Evolutionary conservation across 495 filamentous ascomycete genomes (phyloP).

Genomic region (Penicilliopsis zonata): DNA sequence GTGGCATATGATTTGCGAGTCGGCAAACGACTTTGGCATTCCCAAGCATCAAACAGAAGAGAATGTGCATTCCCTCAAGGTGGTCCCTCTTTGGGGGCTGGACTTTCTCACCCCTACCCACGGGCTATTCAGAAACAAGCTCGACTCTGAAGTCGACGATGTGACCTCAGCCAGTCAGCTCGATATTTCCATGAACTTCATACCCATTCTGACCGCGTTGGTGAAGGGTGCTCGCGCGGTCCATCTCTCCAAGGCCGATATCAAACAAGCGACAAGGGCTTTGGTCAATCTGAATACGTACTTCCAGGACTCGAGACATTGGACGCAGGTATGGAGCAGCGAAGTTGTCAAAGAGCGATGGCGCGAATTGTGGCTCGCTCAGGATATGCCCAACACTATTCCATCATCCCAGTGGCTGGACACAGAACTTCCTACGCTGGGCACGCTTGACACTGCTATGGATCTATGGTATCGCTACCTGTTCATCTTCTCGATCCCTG

Average conservation of each 20-base stretch:
- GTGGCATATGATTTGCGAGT: conserved; percentile 56
- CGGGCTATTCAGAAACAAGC: conserved; percentile 48
- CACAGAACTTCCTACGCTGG: conserved; percentile 46
- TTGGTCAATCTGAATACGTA: conserved; percentile 51
- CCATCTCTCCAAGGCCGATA: conserved; percentile 35
- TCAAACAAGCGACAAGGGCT: conserved; percentile 43
- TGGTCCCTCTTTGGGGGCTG: conserved; percentile 56
- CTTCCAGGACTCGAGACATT: conserved; percentile 48
- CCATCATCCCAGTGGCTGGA: conserved; percentile 42
- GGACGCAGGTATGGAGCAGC: conserved; percentile 52
- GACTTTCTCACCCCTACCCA: conserved; percentile 52
- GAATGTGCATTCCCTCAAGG: conserved; percentile 52
- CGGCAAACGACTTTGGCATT: conserved; percentile 52
- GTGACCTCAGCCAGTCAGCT: conserved; percentile 37
- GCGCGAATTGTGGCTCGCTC: conserved; percentile 48
- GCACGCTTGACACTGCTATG: conserved; percentile 42
- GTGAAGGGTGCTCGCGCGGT: conserved; percentile 46
- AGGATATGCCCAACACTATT: conserved; percentile 40
- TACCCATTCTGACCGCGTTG: conserved; percentile 47
- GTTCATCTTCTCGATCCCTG: conserved; percentile 57
- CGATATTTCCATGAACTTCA: conserved; percentile 49
- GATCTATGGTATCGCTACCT: conserved; percentile 55
- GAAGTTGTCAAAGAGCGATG: conserved; percentile 47
- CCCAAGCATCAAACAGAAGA: conserved; percentile 56
- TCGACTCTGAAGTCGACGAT: conserved; percentile 49